phyloP scores from a whole-genome alignment of 2,329 filamentous ascomycete genomes.

The Fusarium nelsonii region DNA sequence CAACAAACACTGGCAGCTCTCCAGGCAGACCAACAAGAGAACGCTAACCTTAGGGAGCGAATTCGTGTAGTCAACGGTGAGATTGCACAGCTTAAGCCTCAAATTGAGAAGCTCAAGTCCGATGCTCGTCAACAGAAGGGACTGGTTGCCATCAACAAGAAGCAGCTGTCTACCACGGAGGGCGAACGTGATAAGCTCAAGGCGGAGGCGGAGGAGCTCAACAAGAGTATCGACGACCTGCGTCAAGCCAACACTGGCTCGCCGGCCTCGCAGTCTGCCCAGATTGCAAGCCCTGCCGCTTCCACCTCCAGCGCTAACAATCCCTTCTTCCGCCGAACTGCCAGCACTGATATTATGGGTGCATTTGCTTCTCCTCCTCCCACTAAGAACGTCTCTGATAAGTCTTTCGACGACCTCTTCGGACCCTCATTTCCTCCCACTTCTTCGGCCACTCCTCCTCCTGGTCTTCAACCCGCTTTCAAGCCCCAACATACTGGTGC shows the following conservation, averaged over 20 bases:
- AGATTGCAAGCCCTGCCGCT: conserved; percentile 76
- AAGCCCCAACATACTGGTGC: conserved; percentile 69
- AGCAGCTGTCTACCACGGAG: conserved; percentile 92
- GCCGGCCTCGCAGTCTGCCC: conserved; percentile 59
- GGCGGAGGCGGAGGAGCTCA: conserved; percentile 78
- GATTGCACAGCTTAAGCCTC: conserved; percentile 85
- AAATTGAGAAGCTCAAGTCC: conserved; percentile 91
- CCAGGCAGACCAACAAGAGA: conserved; percentile 90
- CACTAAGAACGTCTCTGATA: conserved; percentile 66
- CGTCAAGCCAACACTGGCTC: conserved; percentile 66
- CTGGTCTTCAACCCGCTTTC: conserved; percentile 55
- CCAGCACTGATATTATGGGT: conserved; percentile 70
- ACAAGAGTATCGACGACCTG: conserved; percentile 71
- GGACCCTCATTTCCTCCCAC: conserved; percentile 72
- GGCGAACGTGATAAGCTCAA: conserved; percentile 89
- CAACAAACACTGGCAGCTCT: conserved; percentile 79
- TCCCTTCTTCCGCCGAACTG: conserved; percentile 87
- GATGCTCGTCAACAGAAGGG: conserved; percentile 97
- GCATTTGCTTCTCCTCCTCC: conserved; percentile 64
- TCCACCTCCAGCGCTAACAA: conserved; percentile 85
- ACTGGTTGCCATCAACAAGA: conserved; percentile 97
- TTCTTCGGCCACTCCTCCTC: conserved; percentile 58
- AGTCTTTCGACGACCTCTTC: conserved; percentile 88
- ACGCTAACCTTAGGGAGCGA: conserved; percentile 84
- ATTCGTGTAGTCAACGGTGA: conserved; percentile 87